These are phyloP conservation scores for Chrysopogon serrulatus DNA, from an alignment of 176 grass and related monocot species.

Conservation along the genomic window DNA sequence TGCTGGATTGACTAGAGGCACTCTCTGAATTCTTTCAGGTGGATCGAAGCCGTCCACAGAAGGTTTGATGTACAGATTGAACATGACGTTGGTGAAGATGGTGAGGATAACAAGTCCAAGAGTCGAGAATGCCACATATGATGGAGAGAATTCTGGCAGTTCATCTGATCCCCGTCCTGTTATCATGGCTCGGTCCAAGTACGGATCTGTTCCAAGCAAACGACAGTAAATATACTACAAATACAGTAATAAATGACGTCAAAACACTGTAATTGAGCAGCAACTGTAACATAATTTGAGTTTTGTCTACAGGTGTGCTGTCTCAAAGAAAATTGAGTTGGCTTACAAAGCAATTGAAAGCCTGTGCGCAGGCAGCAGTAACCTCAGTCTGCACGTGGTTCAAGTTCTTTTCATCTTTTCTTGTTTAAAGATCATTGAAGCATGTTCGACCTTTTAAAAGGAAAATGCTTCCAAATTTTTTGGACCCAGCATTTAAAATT, in stretches of 20 bases:
- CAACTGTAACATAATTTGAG: neutral
- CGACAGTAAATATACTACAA: neutral
- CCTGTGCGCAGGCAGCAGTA: neutral
- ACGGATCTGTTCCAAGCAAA: slow-evolving; percentile 44
- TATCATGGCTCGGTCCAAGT: slow-evolving; percentile 69
- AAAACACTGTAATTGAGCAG: neutral
- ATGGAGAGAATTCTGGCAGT: slow-evolving; percentile 62
- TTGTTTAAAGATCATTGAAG: neutral
- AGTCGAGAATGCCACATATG: slow-evolving; percentile 56
- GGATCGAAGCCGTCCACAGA: slow-evolving; percentile 67
- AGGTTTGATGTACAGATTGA: slow-evolving; percentile 68
- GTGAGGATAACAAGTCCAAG: slow-evolving; percentile 64
- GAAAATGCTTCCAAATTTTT: neutral
- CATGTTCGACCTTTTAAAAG: neutral
- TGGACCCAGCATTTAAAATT: neutral
- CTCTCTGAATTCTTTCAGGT: slow-evolving; percentile 37
- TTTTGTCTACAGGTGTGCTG: neutral
- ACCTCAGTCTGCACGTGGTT: neutral
- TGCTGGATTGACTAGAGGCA: slow-evolving; percentile 49
- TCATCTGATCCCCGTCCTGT: slow-evolving; percentile 41
- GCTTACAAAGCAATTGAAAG: neutral
- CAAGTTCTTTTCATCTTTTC: neutral
- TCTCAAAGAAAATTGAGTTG: neutral
- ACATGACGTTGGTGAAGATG: slow-evolving; percentile 82
- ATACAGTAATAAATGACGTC: neutral